These are phyloP conservation scores for Euptelea pleiosperma DNA, from an alignment of 164 flowering plant species.

Conservation along the genomic window DNA sequence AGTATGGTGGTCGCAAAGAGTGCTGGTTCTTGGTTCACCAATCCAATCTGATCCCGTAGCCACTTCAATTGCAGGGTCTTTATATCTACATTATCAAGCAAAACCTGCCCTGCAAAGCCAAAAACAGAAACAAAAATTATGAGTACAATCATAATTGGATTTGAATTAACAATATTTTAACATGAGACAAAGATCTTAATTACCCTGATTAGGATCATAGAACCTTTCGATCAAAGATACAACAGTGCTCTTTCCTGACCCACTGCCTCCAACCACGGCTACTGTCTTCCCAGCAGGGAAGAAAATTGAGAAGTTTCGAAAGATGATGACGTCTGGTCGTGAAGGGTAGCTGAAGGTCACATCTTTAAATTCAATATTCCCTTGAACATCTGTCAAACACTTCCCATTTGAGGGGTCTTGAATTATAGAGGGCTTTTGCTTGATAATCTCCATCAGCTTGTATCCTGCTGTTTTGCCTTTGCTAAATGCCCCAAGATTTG, in stretches of 20 bases:
- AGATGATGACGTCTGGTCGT: slow-evolving; percentile 85
- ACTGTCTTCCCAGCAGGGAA: slow-evolving; percentile 88
- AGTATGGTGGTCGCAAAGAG: slow-evolving; percentile 94
- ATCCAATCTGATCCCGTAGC: slow-evolving; percentile 85
- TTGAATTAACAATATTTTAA: background rate
- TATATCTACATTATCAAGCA: slow-evolving; percentile 84
- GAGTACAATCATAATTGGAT: background rate
- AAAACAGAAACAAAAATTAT: background rate
- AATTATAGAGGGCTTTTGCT: slow-evolving; percentile 75
- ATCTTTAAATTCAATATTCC: slow-evolving; percentile 88
- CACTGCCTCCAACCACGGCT: slow-evolving; percentile 98
- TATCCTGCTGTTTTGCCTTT: slow-evolving; percentile 96
- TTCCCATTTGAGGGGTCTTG: slow-evolving; percentile 69
- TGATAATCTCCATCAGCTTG: slow-evolving; percentile 93
- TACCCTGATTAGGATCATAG: slow-evolving; percentile 94
- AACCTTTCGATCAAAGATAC: slow-evolving; percentile 91
- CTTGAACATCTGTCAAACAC: slow-evolving; percentile 68
- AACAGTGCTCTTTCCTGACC: slow-evolving; percentile 97
- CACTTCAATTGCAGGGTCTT: slow-evolving; percentile 68
- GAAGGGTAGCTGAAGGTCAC: slow-evolving; percentile 97
- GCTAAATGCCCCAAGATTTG: slow-evolving; percentile 97
- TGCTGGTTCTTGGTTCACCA: slow-evolving; percentile 98
- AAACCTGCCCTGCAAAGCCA: slow-evolving; percentile 64
- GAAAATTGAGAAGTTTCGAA: slow-evolving; percentile 70
- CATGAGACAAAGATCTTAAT: slow-evolving; percentile 7